Evolutionary conservation across 2,329 filamentous ascomycete species (phyloP).

Genomic region (Bipolaris zeicola): DNA sequence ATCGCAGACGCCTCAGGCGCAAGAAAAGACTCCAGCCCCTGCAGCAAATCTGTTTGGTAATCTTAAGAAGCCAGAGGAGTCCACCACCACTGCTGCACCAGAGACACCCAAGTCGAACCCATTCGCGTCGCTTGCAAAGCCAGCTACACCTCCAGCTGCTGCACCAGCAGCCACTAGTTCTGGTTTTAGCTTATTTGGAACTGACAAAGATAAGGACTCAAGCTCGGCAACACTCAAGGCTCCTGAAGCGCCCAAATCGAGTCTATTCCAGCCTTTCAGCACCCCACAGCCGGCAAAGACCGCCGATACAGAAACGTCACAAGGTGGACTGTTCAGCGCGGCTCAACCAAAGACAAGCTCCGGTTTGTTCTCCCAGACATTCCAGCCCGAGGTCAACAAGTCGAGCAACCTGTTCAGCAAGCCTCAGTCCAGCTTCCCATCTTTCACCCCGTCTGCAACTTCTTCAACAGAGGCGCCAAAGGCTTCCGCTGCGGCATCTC

Average conservation of each 20-base stretch:
- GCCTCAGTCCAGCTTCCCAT: slow-evolving; percentile 13
- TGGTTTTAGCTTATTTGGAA: slow-evolving; percentile 24
- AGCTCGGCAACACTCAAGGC: slow-evolving; percentile 15
- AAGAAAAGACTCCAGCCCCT: slow-evolving; percentile 15
- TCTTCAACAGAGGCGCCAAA: slow-evolving; percentile 14
- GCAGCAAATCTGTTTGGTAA: slow-evolving; percentile 23
- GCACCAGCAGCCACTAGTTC: slow-evolving; percentile 14
- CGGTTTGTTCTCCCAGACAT: slow-evolving; percentile 26
- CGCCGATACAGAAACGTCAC: slow-evolving; percentile 18
- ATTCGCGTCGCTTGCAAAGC: slow-evolving; percentile 26
- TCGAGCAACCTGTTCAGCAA: slow-evolving; percentile 20
- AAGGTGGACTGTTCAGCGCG: slow-evolving; percentile 24
- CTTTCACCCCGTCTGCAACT: slow-evolving; percentile 13
- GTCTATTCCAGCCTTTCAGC: slow-evolving; percentile 30
- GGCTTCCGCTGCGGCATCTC: slow-evolving; percentile 6
- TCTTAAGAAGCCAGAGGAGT: slow-evolving; percentile 22
- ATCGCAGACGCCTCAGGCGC: slow-evolving; percentile 18
- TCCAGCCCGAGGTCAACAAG: slow-evolving; percentile 20
- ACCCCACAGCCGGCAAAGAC: slow-evolving; percentile 32
- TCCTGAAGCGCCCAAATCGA: slow-evolving; percentile 21
- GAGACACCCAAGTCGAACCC: slow-evolving; percentile 28
- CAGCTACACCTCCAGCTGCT: slow-evolving; percentile 13
- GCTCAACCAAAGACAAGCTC: slow-evolving; percentile 30
- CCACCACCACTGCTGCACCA: slow-evolving; percentile 11
- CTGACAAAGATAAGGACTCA: slow-evolving; percentile 8